Evolutionary conservation across 495 filamentous ascomycete species (phyloP), one percentile per base, ranked within the genome.

Genomic region (Haplographium delicatum): DNA sequence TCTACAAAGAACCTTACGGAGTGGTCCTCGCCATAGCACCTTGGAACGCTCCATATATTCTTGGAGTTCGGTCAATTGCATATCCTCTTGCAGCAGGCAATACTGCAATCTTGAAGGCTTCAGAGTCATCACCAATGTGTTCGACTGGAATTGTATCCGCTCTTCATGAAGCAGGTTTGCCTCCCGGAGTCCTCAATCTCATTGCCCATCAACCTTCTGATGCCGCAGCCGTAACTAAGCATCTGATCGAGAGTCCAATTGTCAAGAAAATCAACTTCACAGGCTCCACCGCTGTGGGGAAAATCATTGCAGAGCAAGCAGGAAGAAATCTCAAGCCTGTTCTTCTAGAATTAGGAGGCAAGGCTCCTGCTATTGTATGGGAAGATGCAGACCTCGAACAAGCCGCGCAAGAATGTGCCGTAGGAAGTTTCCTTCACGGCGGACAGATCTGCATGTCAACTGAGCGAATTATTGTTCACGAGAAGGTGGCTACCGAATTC

Each of bases 381-480:
- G 75, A 82, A 33, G 82, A 86, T 66, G 83, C 83, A 4, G 73
- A 86, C 58, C 53, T 86, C 9, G 71, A 76, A 25, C 51, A 70
- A 27, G 83, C 83, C 1, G 83, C 81, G 0, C 37, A 61, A 22
- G 64, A 71, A 40, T 75, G 73, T 57, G 69, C 71, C 0, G 45
- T 72, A 4, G 80, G 79, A 2, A 69, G 77, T 3, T 79, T 82
- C 63, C 47, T 79, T 34, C 72, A 79, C 59, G 63, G 78, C 19
- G 91, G 91, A 1, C 91, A 96, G 72, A 80, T 94, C 42, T 96
- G 91, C 72, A 93, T 96, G 91, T 78, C 81, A 2, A 95, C 89
- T 0, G 91, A 96, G 70, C 81, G 85, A 22, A 87, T 96, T 62
- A 67, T 96, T 18, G 86, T 95, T 19, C 86, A 94, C 62, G 78